Base-by-base conservation (phyloP, 257 asterid genomes). In the Salvia splendens region DNA sequence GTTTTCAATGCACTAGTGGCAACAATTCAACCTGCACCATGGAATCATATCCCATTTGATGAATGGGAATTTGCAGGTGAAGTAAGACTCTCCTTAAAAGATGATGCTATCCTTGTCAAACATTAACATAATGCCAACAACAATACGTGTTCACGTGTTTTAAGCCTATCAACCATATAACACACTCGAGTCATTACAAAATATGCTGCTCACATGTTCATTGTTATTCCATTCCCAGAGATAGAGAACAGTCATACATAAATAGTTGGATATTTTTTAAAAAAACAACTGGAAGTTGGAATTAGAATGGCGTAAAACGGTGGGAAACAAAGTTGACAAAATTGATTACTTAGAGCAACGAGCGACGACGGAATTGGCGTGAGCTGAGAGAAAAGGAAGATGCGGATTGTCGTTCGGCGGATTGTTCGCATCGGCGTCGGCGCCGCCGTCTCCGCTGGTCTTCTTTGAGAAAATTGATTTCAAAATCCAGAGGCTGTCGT, bases 341-440 rank as follows among this genome's bases (percentile, higher is more conserved):
- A 62, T 61, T 2, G 47, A 61, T 69, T 80, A 91, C 97, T 73
- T 75, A 76, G 82, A 77, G 78, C 94, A 88, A 49, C 88, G 87
- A 43, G 82, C 79, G 78, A 84, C 85, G 65, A 91, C 95, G 38
- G 87, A 79, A 75, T 84, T 84, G 49, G 95, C 95, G 36, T 79
- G 58, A 36, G 80, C 73, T 62, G 98, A 85, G 61, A 91, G 91
- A 68, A 91, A 76, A 3, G 89, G 75, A 73, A 89, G 75, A 51
- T 75, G 56, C 41, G 40, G 50, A 49, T 73, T 69, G 20, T 67
- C 52, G 41, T 64, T 40, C 2, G 83, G 81, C 60, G 82, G 64
- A 54, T 47, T 46, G 8, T 47, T 64, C 51, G 56, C 67, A n/a
- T 36, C 41, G 42, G 66, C 56, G 10, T 53, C 52, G 12, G 10